Base-by-base conservation (phyloP, 179 eudicot genomes). In the Spergularia azorica region DNA sequence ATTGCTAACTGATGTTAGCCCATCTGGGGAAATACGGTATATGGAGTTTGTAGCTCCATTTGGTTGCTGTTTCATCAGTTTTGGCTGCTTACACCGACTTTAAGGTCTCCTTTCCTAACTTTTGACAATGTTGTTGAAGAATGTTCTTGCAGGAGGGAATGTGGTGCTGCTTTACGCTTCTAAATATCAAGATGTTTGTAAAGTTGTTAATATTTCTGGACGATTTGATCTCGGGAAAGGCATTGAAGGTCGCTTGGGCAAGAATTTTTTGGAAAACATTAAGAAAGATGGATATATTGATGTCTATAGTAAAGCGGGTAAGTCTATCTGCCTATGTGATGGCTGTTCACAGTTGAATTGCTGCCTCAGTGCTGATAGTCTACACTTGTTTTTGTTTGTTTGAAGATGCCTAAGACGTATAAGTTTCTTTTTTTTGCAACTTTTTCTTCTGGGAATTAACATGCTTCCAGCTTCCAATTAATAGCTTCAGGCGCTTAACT, bases 91-190 rank as follows among this genome's bases (percentile, higher is more conserved):
- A 9, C 51, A 50, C 46, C 41, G 41, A 5, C 2, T 17, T 5
- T 39, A 43, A 39, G 55, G 16, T 21, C 71, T 74, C 9, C 50
- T 2, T 60, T 58, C 1, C 59, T 57, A 50, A 51, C 56, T 60
- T 59, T 41, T 41, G 55, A n/a, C 59, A 36, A 41, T 60, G 52
- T 67, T 59, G 43, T 72, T 78, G 72, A 75, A 74, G 46, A 75
- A 63, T 77, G 74, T 57, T 80, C 70, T 72, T 84, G 81, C 89
- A 94, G 98, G 98, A 63, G 98, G 98, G 66, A 87, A 94, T 85
- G 98, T 85, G 77, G 97, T 84, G 81, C 91, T 94, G 13, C 74
- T 94, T 71, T 92, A 94, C 83, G 93, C 98, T 80, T 90, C 98
- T 20, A 87, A 76, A 78, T 87, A 89, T 80, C 80, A 79, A 5